Percentiles rank a stretch among this genome's conserved stretches.
Conservation (phyloP, 192 early-diverging fungal genomes). For the Mortierella alpina region DNA sequence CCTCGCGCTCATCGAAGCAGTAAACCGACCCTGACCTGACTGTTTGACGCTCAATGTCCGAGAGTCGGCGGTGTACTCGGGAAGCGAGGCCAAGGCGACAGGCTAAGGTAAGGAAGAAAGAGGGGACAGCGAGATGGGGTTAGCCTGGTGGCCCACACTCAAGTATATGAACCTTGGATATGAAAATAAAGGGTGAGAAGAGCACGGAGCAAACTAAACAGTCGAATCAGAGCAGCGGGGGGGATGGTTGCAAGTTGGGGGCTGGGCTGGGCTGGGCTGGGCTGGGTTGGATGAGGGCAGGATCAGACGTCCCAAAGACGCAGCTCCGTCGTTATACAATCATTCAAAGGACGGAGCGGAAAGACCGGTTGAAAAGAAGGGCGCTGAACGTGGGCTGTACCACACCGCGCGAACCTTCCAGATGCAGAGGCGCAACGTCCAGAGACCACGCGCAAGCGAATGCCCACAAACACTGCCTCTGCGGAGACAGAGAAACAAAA, state of each 20-base stretch:
- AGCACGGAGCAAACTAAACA: not conserved
- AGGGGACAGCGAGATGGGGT: not conserved
- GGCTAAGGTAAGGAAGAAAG: conserved; percentile 52
- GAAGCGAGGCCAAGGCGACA: conserved; percentile 78
- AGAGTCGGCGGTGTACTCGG: conserved; percentile 83
- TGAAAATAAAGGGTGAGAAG: not conserved
- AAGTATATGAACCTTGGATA: not conserved
- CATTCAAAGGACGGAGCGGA: too few species aligned
- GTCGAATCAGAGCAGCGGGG: too few species aligned
- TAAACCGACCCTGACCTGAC: conserved; percentile 90
- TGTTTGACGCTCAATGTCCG: conserved; percentile 83
- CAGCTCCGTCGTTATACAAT: too few species aligned
- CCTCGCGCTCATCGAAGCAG: conserved; percentile 92
- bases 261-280: not conserved
- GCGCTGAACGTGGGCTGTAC: not conserved
- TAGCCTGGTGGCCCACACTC: not conserved
- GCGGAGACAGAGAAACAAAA: not conserved
- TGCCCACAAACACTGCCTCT: too few species aligned
- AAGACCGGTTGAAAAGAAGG: too few species aligned
- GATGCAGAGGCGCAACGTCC: too few species aligned
- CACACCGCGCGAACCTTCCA: not conserved
- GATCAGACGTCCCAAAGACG: too few species aligned
- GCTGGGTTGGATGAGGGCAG: not conserved
- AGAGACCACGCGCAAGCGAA: too few species aligned
- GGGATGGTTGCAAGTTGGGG: too few species aligned